Evolutionary conservation across 2,329 filamentous ascomycete species (phyloP).

Genomic region (Bipolaris gigantea): DNA sequence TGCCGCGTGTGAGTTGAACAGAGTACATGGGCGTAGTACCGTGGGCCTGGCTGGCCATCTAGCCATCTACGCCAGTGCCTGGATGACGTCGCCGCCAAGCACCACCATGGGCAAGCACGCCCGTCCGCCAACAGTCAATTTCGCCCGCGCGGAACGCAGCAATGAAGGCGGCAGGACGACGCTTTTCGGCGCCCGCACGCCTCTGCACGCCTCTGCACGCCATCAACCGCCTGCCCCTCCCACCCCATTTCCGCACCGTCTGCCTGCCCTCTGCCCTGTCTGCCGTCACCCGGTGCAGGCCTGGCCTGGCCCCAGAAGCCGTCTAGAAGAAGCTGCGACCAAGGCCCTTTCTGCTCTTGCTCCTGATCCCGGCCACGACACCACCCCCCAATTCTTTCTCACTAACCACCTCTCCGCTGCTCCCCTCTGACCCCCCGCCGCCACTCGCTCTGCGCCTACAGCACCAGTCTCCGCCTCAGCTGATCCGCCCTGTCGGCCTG

Average conservation of each 20-base stretch:
- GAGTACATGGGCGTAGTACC: too few relatives aligned
- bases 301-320: conserved; percentile 2
- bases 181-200: conserved; percentile 4
- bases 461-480: conserved; percentile 5
- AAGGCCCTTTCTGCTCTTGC: conserved; percentile 8
- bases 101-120: background rate
- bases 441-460: conserved; percentile 2
- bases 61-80: conserved; percentile 7
- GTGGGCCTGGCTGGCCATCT: too few relatives aligned
- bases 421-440: background rate
- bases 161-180: conserved; percentile 8
- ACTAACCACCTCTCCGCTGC: conserved; percentile 9
- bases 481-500: conserved; percentile 1
- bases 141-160: conserved; percentile 7
- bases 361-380: conserved; percentile 9
- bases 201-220: conserved; percentile 1
- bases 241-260: conserved; percentile 4
- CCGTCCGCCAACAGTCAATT: conserved; percentile 13
- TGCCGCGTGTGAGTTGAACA: too few relatives aligned
- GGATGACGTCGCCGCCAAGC: conserved; percentile 15
- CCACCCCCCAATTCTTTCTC: conserved; percentile 7
- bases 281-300: conserved; percentile 4
- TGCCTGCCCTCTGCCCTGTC: background rate
- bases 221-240: conserved; percentile 2
- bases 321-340: background rate